Evolutionary conservation across 345 rosid genomes (phyloP).

Genomic region (Linum usitatissimum): DNA sequence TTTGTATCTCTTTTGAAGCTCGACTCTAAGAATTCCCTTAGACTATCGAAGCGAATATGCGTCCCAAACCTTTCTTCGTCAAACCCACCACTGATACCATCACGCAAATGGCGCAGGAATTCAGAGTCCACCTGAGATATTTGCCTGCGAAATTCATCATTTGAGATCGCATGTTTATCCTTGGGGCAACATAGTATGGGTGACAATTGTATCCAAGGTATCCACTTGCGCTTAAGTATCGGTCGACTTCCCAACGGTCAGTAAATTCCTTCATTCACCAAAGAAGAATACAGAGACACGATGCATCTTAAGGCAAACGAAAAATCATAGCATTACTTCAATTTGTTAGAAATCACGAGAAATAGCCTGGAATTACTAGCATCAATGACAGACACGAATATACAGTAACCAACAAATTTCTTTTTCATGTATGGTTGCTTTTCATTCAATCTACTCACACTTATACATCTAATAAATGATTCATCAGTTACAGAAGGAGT

Average conservation of each 20-base stretch:
- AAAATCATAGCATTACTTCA: neutral
- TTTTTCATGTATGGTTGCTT: no score
- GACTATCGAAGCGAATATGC: slow-evolving; percentile 62
- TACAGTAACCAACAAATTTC: no score
- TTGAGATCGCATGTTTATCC: slow-evolving; percentile 63
- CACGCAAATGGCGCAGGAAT: slow-evolving; percentile 57
- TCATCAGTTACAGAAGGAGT: neutral
- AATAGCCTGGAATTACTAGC: no score
- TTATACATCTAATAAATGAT: neutral
- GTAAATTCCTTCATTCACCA: slow-evolving; percentile 45
- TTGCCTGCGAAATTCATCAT: slow-evolving; percentile 83
- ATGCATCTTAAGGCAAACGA: neutral
- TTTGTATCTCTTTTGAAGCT: slow-evolving; percentile 88
- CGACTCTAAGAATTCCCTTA: slow-evolving; percentile 73
- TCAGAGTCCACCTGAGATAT: slow-evolving; percentile 74
- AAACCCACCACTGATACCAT: slow-evolving; percentile 78
- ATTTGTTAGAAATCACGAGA: no score
- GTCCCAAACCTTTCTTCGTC: slow-evolving; percentile 80
- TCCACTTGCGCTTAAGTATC: slow-evolving; percentile 88
- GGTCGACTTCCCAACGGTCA: slow-evolving; percentile 82
- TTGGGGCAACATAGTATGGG: slow-evolving; percentile 85
- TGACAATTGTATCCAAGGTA: slow-evolving; percentile 85
- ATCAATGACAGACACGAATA: no score
- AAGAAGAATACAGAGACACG: no score
- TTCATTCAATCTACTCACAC: no score